Conservation (phyloP, 2,329 filamentous ascomycete genomes). For the Arachnopeziza araneosa region DNA sequence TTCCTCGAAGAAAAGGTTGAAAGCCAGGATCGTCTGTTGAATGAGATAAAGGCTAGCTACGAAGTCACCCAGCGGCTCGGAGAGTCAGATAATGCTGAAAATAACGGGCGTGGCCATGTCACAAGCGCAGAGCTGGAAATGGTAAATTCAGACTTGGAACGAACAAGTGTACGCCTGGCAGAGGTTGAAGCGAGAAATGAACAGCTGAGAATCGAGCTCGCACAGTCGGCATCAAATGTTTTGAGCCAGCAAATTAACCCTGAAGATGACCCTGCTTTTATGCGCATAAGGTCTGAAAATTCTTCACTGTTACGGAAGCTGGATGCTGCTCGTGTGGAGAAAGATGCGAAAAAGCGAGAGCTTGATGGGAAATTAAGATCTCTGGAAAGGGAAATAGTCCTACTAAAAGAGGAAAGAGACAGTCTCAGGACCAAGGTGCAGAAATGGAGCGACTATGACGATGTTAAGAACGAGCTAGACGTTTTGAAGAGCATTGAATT, state of each 20-base stretch:
- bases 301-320: slow-evolving; percentile 85
- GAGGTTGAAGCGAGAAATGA: slow-evolving; percentile 94
- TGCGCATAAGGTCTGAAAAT: slow-evolving; percentile 88
- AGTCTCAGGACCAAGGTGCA: slow-evolving; percentile 73
- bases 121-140: slow-evolving; percentile 90
- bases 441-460: slow-evolving; percentile 91
- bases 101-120: slow-evolving; percentile 55
- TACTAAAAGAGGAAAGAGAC: slow-evolving; percentile 76
- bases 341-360: slow-evolving; percentile 71
- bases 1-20: slow-evolving; percentile 88
- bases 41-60: slow-evolving; percentile 93
- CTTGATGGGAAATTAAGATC: slow-evolving; percentile 69
- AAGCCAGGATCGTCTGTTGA: slow-evolving; percentile 85
- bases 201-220: slow-evolving; percentile 82
- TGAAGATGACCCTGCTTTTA: slow-evolving; percentile 85
- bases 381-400: slow-evolving; percentile 71
- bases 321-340: slow-evolving; percentile 77
- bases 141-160: slow-evolving; percentile 84
- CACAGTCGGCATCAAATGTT: slow-evolving; percentile 74
- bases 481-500: slow-evolving; percentile 98
- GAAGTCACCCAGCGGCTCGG: slow-evolving; percentile 90
- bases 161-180: slow-evolving; percentile 77
- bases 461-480: slow-evolving; percentile 91
- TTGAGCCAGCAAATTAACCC: slow-evolving; percentile 57
- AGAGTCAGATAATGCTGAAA: slow-evolving; percentile 59